Percentiles rank a stretch among this genome's conserved stretches.
Evolutionary conservation across 805 yeast genomes (phyloP).

Genomic region (Hanseniaspora occidentalis): DNA sequence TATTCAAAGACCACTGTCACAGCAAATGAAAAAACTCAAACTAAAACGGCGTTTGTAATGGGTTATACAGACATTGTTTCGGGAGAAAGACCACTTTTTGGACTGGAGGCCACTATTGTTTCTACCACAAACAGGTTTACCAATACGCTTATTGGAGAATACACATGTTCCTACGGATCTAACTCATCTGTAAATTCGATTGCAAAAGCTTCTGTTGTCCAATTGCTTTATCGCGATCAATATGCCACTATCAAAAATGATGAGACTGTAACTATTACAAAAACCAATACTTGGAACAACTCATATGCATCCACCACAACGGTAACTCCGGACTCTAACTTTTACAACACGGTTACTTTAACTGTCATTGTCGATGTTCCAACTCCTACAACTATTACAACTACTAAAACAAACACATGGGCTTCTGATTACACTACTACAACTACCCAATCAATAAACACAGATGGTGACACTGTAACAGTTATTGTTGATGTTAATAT

Average conservation of each 20-base stretch:
- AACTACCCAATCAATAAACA: conserved; percentile 9
- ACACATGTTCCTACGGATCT: not conserved
- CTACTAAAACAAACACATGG: conserved; percentile 15
- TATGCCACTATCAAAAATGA: conserved; percentile 1
- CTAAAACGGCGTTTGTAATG: not conserved
- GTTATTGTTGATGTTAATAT: conserved; percentile 6
- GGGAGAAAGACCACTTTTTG: not conserved
- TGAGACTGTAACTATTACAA: conserved; percentile 5
- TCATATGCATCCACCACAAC: conserved; percentile 4
- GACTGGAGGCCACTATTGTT: not conserved
- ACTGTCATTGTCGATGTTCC: conserved; percentile 4
- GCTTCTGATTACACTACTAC: conserved; percentile 10
- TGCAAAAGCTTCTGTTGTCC: not conserved
- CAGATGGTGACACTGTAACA: conserved; percentile 12
- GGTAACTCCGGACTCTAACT: conserved; percentile 3
- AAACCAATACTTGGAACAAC: conserved; percentile 5
- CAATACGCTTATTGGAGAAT: not conserved
- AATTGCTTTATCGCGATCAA: not conserved
- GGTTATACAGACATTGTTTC: not conserved
- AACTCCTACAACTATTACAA: conserved; percentile 3
- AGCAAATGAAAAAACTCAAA: not conserved
- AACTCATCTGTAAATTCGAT: not conserved
- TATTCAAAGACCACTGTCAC: not conserved
- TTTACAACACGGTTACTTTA: conserved; percentile 2
- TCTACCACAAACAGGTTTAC: not conserved